Conservation (phyloP, 306 rosid species). For the Medicago ruthenica region DNA sequence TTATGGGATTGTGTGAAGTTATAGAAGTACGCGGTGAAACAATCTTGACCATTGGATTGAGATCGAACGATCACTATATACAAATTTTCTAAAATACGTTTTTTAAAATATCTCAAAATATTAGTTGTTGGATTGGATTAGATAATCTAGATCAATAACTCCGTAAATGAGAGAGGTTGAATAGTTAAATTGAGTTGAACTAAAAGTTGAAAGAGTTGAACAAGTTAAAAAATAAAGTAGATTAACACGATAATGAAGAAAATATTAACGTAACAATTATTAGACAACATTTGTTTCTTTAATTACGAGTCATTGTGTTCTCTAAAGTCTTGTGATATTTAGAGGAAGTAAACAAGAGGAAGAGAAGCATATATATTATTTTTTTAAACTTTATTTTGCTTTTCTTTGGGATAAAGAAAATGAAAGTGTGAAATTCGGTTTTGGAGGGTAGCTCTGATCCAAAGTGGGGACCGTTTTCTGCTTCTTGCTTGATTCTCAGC, state of each 20-base stretch:
- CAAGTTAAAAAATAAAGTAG: too few relatives aligned
- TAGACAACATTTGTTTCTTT: not conserved
- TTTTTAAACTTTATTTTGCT: not conserved
- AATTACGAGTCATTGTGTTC: slow-evolving; percentile 25
- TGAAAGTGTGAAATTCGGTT: slow-evolving; percentile 40
- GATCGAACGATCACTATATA: too few relatives aligned
- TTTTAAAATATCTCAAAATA: not conserved
- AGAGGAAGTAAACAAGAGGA: slow-evolving; percentile 47
- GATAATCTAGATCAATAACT: too few relatives aligned
- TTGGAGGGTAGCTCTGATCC: slow-evolving; percentile 47
- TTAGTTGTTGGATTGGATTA: not conserved
- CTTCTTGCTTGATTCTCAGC: slow-evolving; percentile 43
- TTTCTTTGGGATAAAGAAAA: slow-evolving; percentile 5
- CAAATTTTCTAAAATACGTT: too few relatives aligned
- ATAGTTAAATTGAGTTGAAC: too few relatives aligned
- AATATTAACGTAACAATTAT: too few relatives aligned
- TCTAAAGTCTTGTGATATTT: slow-evolving; percentile 42
- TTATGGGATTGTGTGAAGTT: not conserved
- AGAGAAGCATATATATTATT: not conserved
- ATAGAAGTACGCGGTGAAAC: not conserved
- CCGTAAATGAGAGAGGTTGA: too few relatives aligned
- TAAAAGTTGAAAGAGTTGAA: too few relatives aligned
- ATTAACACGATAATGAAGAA: too few relatives aligned
- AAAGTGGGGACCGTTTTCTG: slow-evolving; percentile 56
- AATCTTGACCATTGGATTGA: not conserved